Evolutionary conservation across 805 yeast species (phyloP).

Genomic region (Candida nemodendra): DNA sequence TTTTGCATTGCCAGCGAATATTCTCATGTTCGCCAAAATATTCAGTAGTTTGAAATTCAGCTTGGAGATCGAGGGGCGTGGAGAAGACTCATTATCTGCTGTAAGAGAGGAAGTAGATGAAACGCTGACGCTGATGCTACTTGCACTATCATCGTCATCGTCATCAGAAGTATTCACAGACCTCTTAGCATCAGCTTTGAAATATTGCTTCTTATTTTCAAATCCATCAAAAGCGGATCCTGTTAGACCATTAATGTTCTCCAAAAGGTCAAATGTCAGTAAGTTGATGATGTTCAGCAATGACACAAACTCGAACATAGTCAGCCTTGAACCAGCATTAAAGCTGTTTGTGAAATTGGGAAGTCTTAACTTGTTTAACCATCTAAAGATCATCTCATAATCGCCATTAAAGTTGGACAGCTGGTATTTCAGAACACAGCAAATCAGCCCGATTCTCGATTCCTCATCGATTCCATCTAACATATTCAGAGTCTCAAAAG

Average conservation of each 20-base stretch:
- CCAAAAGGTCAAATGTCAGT: conserved; percentile 16
- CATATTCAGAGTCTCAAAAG: conserved; percentile 13
- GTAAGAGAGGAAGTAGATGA: conserved; percentile 1
- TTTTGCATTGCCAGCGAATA: conserved; percentile 28
- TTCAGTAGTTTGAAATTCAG: conserved; percentile 27
- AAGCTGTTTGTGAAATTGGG: conserved; percentile 24
- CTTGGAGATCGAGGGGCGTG: conserved; percentile 20
- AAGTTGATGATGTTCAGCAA: conserved; percentile 23
- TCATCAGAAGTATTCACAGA: conserved; percentile 2
- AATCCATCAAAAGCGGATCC: not conserved
- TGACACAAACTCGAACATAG: conserved; percentile 27
- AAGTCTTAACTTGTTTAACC: conserved; percentile 25
- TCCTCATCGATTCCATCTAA: conserved; percentile 10
- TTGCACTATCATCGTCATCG: conserved; percentile 3
- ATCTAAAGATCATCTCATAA: conserved; percentile 14
- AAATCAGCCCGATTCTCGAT: conserved; percentile 20
- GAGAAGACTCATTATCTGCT: conserved; percentile 7
- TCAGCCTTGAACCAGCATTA: conserved; percentile 22
- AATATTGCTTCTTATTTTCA: too few relatives aligned
- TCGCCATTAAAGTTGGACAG: conserved; percentile 17
- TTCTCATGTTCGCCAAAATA: conserved; percentile 30
- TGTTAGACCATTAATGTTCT: conserved; percentile 12
- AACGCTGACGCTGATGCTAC: conserved; percentile 5
- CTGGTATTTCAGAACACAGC: conserved; percentile 27
- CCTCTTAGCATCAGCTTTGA: conserved; percentile 1